Percentiles rank a stretch among this genome's conserved stretches.
These are phyloP conservation scores for Licmophora abbreviata DNA, from an alignment of 108 stramenopile genomes.

Conservation along the genomic window DNA sequence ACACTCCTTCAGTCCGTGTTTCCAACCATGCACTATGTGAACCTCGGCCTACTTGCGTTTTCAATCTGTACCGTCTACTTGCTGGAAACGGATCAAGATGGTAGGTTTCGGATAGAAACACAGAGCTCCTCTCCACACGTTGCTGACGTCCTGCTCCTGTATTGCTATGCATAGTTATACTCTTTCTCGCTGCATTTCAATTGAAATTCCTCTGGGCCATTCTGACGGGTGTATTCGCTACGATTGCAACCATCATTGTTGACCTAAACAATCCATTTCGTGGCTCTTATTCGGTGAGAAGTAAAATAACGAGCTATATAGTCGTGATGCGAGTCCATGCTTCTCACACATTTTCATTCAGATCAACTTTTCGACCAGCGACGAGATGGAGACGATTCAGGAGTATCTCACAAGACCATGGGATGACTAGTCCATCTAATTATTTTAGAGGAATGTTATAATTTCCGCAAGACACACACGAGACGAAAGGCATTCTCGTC, in stretches of 20 bases:
- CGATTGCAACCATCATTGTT: slow-evolving; percentile 6
- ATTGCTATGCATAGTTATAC: too few species aligned
- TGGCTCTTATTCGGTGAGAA: slow-evolving; percentile 8
- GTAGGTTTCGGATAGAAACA: too few species aligned
- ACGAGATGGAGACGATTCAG: too few species aligned
- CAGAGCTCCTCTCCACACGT: not conserved
- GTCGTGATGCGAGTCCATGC: not conserved
- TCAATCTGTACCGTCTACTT: slow-evolving; percentile 24
- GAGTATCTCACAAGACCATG: too few species aligned
- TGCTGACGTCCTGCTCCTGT: too few species aligned
- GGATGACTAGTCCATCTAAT: too few species aligned
- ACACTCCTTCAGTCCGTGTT: not conserved
- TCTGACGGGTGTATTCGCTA: slow-evolving; percentile 7
- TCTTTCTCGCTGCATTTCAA: slow-evolving; percentile 10
- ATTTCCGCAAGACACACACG: slow-evolving; percentile 66
- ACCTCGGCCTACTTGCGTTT: slow-evolving; percentile 19
- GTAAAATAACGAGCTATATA: too few species aligned
- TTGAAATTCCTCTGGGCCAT: slow-evolving; percentile 12
- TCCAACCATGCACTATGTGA: slow-evolving; percentile 17
- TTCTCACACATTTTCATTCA: not conserved
- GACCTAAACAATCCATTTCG: slow-evolving; percentile 11
- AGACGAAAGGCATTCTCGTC: slow-evolving; percentile 74
- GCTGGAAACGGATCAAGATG: slow-evolving; percentile 28
- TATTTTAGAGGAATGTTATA: not conserved
- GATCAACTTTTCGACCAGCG: too few species aligned